Percentiles rank a stretch among this genome's conserved stretches.
Evolutionary conservation across 108 stramenopile species (phyloP).

Genomic region (Cylindrotheca closterium): DNA sequence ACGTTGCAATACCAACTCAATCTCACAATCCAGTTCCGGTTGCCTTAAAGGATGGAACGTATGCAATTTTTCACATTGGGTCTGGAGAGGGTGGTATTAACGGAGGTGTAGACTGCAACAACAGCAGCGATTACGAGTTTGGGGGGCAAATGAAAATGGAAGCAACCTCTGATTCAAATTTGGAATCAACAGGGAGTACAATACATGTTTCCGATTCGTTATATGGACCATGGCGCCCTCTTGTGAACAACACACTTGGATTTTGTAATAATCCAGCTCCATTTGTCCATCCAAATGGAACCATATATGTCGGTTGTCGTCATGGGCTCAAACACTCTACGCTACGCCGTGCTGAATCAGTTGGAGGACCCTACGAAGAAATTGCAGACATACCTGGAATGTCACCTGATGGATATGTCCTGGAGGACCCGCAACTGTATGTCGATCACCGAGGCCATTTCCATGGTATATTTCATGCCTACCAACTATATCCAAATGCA

Average conservation of each 20-base stretch:
- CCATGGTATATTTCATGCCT: not conserved
- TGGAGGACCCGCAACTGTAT: not conserved
- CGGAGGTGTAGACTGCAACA: slow-evolving; percentile 3
- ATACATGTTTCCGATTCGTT: slow-evolving; percentile 23
- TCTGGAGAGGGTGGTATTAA: slow-evolving; percentile 1
- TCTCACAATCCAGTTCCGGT: slow-evolving; percentile 9
- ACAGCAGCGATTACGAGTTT: not conserved
- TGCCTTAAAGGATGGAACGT: slow-evolving; percentile 8
- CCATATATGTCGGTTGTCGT: slow-evolving; percentile 10
- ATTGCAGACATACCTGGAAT: not conserved
- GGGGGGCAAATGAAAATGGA: not conserved
- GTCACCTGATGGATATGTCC: not conserved
- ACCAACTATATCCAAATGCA: not conserved
- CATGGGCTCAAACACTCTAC: not conserved
- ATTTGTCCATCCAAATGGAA: slow-evolving; percentile 21
- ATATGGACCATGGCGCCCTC: slow-evolving; percentile 19
- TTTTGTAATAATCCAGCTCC: slow-evolving; percentile 19
- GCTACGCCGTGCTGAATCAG: not conserved
- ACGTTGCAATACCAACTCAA: slow-evolving; percentile 6
- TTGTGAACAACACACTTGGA: slow-evolving; percentile 1
- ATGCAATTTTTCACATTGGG: slow-evolving; percentile 21
- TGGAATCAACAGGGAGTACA: slow-evolving; percentile 2
- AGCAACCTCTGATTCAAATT: not conserved
- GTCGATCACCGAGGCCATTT: slow-evolving; percentile 1
- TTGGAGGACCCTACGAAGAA: not conserved